Conservation (phyloP, 192 early-diverging fungal genomes). For the Mortierella hygrophila region DNA sequence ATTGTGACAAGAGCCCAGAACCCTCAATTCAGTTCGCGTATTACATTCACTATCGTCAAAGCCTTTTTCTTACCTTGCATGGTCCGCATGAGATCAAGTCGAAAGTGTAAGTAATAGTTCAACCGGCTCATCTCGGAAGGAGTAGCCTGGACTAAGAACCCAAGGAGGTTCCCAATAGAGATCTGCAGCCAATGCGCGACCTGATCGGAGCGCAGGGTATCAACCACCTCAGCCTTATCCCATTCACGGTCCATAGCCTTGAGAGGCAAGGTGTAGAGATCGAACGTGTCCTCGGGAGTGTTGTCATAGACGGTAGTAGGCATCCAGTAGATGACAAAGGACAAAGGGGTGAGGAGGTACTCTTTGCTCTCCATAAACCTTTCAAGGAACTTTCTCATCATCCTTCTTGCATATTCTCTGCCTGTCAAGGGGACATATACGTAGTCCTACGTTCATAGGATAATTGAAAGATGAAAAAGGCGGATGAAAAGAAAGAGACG, state of each 20-base stretch:
- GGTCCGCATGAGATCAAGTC: conserved; percentile 6
- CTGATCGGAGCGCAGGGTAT: conserved; percentile 18
- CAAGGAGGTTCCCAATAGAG: conserved; percentile 14
- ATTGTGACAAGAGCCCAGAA: not conserved
- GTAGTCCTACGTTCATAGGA: no score
- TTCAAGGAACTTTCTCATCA: not conserved
- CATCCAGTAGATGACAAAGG: conserved; percentile 32
- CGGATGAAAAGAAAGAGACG: no score
- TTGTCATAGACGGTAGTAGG: not conserved
- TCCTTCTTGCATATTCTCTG: not conserved
- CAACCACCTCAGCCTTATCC: not conserved
- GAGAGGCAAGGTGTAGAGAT: conserved; percentile 14
- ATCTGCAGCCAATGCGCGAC: conserved; percentile 38
- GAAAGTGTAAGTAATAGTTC: conserved; percentile 22
- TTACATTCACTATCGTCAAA: not conserved
- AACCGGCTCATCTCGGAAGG: not conserved
- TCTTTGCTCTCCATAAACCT: not conserved
- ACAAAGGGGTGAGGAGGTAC: not conserved
- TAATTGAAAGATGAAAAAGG: no score
- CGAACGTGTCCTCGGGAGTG: not conserved
- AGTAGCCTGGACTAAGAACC: conserved; percentile 11
- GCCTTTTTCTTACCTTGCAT: not conserved
- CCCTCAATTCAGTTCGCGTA: not conserved
- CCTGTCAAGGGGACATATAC: not conserved
- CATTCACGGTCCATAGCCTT: not conserved